These are phyloP conservation scores for Flaveria robusta DNA, from an alignment of 129 eudicot genomes.

Conservation along the genomic window DNA sequence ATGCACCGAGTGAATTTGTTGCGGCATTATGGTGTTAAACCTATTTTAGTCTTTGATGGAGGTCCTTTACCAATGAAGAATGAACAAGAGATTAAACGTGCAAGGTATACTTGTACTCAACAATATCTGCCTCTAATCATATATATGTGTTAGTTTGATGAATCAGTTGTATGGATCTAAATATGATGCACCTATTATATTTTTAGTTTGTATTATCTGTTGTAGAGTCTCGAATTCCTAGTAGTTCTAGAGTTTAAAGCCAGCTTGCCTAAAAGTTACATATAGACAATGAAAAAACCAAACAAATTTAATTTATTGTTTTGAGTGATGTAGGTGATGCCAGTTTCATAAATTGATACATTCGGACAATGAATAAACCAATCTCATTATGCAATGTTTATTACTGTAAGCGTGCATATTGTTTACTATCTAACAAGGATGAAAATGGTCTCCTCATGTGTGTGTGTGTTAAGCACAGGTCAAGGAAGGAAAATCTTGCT, in stretches of 20 bases:
- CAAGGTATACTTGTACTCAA: conserved; percentile 48
- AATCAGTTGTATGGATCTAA: not conserved
- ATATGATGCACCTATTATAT: not conserved
- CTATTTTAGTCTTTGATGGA: conserved; percentile 93
- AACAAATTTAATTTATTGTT: not conserved
- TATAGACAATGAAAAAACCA: not conserved
- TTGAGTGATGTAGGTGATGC: not conserved
- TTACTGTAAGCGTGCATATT: no score
- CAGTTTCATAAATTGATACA: not conserved
- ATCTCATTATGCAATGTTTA: no score
- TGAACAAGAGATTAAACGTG: conserved; percentile 94
- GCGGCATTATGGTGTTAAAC: conserved; percentile 85
- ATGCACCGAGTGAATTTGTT: conserved; percentile 96
- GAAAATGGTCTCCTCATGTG: not conserved
- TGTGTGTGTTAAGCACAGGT: conserved; percentile 44
- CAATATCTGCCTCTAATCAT: not conserved
- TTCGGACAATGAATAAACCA: not conserved
- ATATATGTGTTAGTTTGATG: conserved; percentile 8
- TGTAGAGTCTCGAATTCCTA: not conserved
- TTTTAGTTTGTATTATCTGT: not conserved
- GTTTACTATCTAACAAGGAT: not conserved
- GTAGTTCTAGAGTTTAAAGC: not conserved
- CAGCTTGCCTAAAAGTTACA: not conserved
- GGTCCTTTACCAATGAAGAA: conserved; percentile 91
- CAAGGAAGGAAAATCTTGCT: conserved; percentile 86